Evolutionary conservation across 2,329 filamentous ascomycete species (phyloP).

Genomic region (Nannizziopsis barbatae): DNA sequence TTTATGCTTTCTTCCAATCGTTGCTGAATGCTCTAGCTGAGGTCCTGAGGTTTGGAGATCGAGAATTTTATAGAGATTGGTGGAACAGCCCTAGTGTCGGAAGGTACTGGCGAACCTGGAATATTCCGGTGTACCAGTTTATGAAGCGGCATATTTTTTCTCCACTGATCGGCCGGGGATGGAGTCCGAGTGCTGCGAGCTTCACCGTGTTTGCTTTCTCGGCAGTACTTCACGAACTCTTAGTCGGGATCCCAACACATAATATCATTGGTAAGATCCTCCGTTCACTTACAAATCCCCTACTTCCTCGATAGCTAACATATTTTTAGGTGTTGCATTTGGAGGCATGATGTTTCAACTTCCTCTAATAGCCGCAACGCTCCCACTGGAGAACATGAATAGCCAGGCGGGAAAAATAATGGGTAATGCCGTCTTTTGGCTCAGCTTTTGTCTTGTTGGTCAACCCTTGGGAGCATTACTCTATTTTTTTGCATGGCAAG

Average conservation of each 20-base stretch:
- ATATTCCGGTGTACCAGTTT: conserved; percentile 92
- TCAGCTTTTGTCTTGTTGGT: conserved; percentile 88
- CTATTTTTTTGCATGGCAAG: conserved; percentile 98
- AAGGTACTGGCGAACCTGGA: conserved; percentile 92
- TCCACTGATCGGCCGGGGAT: conserved; percentile 74
- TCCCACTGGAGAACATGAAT: conserved; percentile 66
- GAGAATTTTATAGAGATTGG: conserved; percentile 95
- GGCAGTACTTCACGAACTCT: conserved; percentile 77
- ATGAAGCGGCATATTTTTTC: conserved; percentile 92
- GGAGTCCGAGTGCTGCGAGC: conserved; percentile 59
- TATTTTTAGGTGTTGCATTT: conserved; percentile 68
- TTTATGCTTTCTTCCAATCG: conserved; percentile 93
- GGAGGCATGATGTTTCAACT: conserved; percentile 88
- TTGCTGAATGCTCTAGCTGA: conserved; percentile 86
- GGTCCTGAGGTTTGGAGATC: conserved; percentile 77
- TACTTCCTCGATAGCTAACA: not conserved
- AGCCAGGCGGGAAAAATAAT: conserved; percentile 64
- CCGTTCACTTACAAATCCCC: not conserved
- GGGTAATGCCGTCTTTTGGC: conserved; percentile 92
- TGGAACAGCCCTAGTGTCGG: conserved; percentile 87
- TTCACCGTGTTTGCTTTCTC: conserved; percentile 78
- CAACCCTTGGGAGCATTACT: conserved; percentile 84
- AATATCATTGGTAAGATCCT: conserved; percentile 63
- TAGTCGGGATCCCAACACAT: conserved; percentile 89
- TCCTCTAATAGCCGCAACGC: conserved; percentile 71